phyloP scores from a whole-genome alignment of 768 basidiomycete species.

The Naganishia randhawae region DNA sequence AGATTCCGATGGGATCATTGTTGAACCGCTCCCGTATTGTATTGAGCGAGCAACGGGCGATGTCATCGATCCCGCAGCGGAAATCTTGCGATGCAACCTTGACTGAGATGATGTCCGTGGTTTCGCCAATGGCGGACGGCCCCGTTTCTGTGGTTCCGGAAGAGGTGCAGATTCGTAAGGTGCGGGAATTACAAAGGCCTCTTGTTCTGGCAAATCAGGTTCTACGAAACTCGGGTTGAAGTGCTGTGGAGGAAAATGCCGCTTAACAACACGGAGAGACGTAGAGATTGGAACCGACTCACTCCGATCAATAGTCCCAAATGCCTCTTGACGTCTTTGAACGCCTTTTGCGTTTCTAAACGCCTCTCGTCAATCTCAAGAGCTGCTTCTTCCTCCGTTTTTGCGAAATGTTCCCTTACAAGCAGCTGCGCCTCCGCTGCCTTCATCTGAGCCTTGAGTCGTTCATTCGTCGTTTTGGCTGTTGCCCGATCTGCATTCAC shows the following conservation, averaged over 20 bases:
- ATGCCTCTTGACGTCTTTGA: constrained; percentile 27
- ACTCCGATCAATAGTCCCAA: constrained; percentile 24
- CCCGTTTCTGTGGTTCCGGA: constrained; percentile 30
- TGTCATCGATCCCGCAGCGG: not conserved
- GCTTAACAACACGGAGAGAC: not conserved
- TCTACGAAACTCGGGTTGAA: constrained; percentile 22
- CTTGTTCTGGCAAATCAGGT: constrained; percentile 12
- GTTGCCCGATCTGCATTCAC: not conserved
- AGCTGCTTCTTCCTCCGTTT: not conserved
- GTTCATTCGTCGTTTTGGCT: not conserved
- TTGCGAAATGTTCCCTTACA: not conserved
- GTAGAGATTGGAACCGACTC: not conserved
- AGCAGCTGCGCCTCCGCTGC: constrained; percentile 1
- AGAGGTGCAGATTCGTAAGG: constrained; percentile 24
- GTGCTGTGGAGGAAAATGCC: not conserved
- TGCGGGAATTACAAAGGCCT: constrained; percentile 19
- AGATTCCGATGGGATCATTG: not conserved
- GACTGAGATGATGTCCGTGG: not conserved
- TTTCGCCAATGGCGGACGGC: constrained; percentile 24
- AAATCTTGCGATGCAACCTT: not conserved
- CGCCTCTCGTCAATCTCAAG: constrained; percentile 11
- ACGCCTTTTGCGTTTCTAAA: constrained; percentile 16
- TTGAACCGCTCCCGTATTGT: not conserved
- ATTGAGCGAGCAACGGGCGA: not conserved
- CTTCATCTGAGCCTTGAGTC: not conserved